Evolutionary conservation across 768 basidiomycete genomes (phyloP).

Genomic region (Rhodotorula kratochvilovae): DNA sequence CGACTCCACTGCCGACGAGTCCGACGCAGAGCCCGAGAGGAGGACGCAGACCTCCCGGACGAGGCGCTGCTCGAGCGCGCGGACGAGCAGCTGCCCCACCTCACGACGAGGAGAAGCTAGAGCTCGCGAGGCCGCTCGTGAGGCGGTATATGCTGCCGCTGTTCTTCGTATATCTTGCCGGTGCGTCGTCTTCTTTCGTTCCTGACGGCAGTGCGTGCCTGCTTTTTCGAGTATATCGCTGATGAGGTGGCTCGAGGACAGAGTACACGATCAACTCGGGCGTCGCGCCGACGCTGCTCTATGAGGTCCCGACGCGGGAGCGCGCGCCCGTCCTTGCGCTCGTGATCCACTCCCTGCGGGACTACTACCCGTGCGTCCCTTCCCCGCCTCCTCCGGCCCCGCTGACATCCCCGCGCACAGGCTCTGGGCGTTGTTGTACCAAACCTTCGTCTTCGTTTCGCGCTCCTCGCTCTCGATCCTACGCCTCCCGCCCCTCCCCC

Average conservation of each 20-base stretch:
- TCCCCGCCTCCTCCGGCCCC: neutral
- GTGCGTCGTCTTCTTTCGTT: conserved; percentile 49
- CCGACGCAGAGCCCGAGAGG: conserved; percentile 6
- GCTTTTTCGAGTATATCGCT: no score
- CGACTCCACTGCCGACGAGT: conserved; percentile 1
- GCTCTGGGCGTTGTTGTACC: conserved; percentile 65
- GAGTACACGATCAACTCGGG: conserved; percentile 95
- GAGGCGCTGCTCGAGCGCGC: neutral
- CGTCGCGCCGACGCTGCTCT: conserved; percentile 81
- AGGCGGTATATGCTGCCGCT: conserved; percentile 86
- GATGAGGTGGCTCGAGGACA: no score
- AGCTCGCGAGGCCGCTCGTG: conserved; percentile 71
- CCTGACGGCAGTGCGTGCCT: no score
- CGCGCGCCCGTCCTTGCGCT: conserved; percentile 62
- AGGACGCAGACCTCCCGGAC: neutral
- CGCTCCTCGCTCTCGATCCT: conserved; percentile 77
- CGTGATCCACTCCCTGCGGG: conserved; percentile 76
- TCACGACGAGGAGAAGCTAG: conserved; percentile 75
- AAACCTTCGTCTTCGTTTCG: conserved; percentile 83
- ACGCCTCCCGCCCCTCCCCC: conserved; percentile 72
- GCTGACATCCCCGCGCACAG: neutral
- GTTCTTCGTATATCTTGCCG: conserved; percentile 59
- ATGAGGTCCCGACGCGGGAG: conserved; percentile 68
- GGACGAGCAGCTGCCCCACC: conserved; percentile 44
- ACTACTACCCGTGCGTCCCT: conserved; percentile 62